Evolutionary conservation across 768 basidiomycete species (phyloP).

Genomic region (Collybiopsis confluens): DNA sequence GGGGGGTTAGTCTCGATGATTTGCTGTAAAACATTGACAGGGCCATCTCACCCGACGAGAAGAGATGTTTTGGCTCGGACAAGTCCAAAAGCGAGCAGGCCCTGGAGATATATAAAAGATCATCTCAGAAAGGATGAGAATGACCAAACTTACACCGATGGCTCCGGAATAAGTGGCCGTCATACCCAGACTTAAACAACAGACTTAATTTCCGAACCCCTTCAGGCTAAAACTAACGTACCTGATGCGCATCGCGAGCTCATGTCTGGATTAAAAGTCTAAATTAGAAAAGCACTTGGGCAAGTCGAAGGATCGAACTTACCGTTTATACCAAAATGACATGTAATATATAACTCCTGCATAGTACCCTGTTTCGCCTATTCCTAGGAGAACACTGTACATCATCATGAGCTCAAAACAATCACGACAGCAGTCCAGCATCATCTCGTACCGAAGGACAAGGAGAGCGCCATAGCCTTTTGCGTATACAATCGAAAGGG

Average conservation of each 20-base stretch:
- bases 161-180: constrained; percentile 55
- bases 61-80: constrained; percentile 45
- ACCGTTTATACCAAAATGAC: constrained; percentile 50
- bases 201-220: neutral
- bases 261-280: constrained; percentile 29
- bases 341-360: constrained; percentile 60
- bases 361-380: constrained; percentile 59
- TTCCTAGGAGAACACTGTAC: constrained; percentile 46
- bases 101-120: constrained; percentile 30
- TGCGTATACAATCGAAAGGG: constrained; percentile 50
- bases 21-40: neutral
- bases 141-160: constrained; percentile 34
- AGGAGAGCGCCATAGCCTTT: constrained; percentile 49
- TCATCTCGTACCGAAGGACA: constrained; percentile 30
- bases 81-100: constrained; percentile 52
- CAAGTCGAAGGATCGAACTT: neutral
- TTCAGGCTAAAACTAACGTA: constrained; percentile 12
- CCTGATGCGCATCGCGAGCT: constrained; percentile 49
- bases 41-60: constrained; percentile 29
- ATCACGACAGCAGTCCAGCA: neutral
- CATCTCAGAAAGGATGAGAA: neutral
- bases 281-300: no score
- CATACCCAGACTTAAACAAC: constrained; percentile 44
- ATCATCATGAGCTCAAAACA: neutral
- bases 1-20: neutral